Conservation (phyloP, 805 yeast genomes). For the Candida patagonica region DNA sequence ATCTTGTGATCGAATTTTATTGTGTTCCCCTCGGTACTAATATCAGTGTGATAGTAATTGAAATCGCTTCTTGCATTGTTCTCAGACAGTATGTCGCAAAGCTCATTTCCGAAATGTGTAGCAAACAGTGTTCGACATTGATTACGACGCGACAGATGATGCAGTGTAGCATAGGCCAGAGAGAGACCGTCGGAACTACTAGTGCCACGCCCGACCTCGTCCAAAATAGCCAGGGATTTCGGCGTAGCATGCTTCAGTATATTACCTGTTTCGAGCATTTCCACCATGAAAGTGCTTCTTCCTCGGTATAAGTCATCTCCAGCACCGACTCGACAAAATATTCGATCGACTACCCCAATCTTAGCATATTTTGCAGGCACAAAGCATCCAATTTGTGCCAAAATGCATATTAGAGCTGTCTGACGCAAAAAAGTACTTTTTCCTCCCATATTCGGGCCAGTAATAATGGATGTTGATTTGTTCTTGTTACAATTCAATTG, state of each 20-base stretch:
- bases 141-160: slow-evolving; percentile 43
- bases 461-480: slow-evolving; percentile 46
- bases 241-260: slow-evolving; percentile 59
- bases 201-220: slow-evolving; percentile 88
- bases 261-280: slow-evolving; percentile 74
- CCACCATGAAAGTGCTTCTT: slow-evolving; percentile 87
- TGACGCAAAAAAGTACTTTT: slow-evolving; percentile 71
- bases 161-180: slow-evolving; percentile 68
- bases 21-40: neutral
- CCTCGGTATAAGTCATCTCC: slow-evolving; percentile 68
- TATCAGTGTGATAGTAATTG: slow-evolving; percentile 3
- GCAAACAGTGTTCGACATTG: slow-evolving; percentile 77
- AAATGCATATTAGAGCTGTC: slow-evolving; percentile 53
- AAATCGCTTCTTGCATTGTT: slow-evolving; percentile 19
- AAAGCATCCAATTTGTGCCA: slow-evolving; percentile 70
- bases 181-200: slow-evolving; percentile 78
- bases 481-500: slow-evolving; percentile 14
- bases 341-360: slow-evolving; percentile 65
- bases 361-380: slow-evolving; percentile 57
- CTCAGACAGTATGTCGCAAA: slow-evolving; percentile 32
- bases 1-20: slow-evolving; percentile 42
- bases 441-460: slow-evolving; percentile 92
- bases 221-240: slow-evolving; percentile 66
- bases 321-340: slow-evolving; percentile 74
- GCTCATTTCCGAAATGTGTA: slow-evolving; percentile 66